phyloP scores from a whole-genome alignment of 2,329 filamentous ascomycete species.

The Sporothrix globosa region DNA sequence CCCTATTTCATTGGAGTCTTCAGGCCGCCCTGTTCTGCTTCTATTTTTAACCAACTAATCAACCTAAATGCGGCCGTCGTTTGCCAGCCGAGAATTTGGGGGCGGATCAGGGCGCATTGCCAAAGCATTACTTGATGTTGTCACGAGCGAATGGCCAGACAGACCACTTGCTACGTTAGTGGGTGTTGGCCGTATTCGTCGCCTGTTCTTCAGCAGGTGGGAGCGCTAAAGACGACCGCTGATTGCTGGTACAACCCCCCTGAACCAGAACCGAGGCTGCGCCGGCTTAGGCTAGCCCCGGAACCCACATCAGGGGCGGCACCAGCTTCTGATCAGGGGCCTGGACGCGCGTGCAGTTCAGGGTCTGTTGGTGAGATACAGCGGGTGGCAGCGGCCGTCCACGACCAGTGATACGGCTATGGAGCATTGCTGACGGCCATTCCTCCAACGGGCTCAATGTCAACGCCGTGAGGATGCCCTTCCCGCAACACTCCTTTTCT shows the following conservation, averaged over 20 bases:
- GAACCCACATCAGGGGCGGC: background rate
- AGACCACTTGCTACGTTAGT: too few relatives aligned
- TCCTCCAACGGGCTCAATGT: background rate
- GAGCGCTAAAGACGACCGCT: too few relatives aligned
- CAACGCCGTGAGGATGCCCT: background rate
- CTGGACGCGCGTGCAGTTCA: background rate
- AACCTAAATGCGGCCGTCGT: background rate
- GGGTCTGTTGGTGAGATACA: background rate
- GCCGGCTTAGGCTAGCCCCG: constrained; percentile 11
- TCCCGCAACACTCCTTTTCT: too few relatives aligned
- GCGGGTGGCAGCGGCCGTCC: background rate
- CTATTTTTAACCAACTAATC: constrained; percentile 7
- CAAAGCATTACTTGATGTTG: too few relatives aligned
- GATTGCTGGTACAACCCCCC: too few relatives aligned
- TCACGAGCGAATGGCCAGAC: too few relatives aligned
- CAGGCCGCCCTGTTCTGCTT: background rate
- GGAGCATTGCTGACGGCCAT: background rate
- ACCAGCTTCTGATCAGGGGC: too few relatives aligned
- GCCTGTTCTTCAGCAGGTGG: too few relatives aligned
- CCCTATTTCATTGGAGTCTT: background rate
- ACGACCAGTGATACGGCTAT: background rate
- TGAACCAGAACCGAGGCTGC: background rate
- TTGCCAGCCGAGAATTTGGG: background rate
- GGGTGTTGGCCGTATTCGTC: too few relatives aligned
- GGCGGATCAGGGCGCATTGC: background rate